Base-by-base conservation (phyloP, 2,329 filamentous ascomycete species). In the Talaromyces sp. region DNA sequence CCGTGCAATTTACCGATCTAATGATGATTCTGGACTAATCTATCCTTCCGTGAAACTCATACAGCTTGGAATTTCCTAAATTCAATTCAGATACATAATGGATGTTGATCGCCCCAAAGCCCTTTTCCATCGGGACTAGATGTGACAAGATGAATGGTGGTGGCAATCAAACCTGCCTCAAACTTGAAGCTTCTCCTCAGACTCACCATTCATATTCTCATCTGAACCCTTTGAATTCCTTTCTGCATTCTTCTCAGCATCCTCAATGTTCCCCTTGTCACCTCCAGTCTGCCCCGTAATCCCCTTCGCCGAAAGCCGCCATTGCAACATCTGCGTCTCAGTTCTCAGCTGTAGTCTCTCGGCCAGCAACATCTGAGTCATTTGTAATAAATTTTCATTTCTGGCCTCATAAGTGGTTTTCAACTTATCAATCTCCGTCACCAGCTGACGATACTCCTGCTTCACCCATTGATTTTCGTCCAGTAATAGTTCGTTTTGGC, bases 401-500 rank as follows among this genome's bases (percentile, higher is more conserved):
- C 14, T 30, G 9, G 32, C 32, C 33, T 49, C 57, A 51, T 65
- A 64, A 24, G 20, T 45, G 11, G 29, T n/a, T 4, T 55, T 49
- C 37, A 62, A 55, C 7, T 9, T 46, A 11, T 65, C 58, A 4
- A 60, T 58, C 11, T 51, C 41, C 9, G 41, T 48, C 43, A 57
- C 42, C 36, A 70, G 20, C 29, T 47, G 44, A 44, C 45, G 40
- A 41, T 69, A 62, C 43, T 68, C 59, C 19, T 33, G 43, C 22
- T 42, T 57, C 48, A 68, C 51, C 55, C 57, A 62, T 19, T 44
- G 43, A 11, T 45, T 61, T 51, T 70, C 58, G 17, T 32, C 52
- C 27, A 48, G 51, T 46, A 67, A 55, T 16, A 52, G 56, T 7
- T 32, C 30, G 20, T 55, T 58, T 29, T 51, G 58, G 7, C 55